These are phyloP conservation scores for Xylariaceae sp. DNA, from an alignment of 2,329 filamentous ascomycete genomes.

Conservation along the genomic window DNA sequence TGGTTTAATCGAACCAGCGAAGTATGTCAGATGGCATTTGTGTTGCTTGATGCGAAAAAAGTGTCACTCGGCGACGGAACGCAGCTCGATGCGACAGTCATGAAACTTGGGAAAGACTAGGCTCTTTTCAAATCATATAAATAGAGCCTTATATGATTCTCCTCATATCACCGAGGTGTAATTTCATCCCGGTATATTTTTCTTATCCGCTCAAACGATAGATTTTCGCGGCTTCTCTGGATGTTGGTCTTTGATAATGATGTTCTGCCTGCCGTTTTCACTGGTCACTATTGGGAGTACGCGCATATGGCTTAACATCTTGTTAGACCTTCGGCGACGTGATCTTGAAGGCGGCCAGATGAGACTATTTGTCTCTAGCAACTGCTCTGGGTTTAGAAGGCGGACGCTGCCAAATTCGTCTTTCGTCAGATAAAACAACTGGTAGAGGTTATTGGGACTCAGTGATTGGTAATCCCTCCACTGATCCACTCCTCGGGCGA, in stretches of 20 bases:
- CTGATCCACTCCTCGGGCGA: background rate
- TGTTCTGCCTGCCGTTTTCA: slow-evolving; percentile 32
- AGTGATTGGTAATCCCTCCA: background rate
- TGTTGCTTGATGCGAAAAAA: slow-evolving; percentile 39
- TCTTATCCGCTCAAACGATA: slow-evolving; percentile 35
- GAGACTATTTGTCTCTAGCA: slow-evolving; percentile 31
- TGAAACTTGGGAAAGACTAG: background rate
- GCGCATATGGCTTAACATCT: slow-evolving; percentile 32
- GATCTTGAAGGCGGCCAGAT: slow-evolving; percentile 16
- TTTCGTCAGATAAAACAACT: background rate
- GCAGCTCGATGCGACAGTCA: slow-evolving; percentile 33
- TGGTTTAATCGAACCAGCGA: slow-evolving; percentile 45
- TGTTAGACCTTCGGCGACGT: slow-evolving; percentile 13
- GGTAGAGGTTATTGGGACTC: background rate
- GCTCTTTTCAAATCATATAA: background rate
- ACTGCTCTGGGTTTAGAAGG: slow-evolving; percentile 11
- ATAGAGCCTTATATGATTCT: slow-evolving; percentile 6
- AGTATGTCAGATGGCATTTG: slow-evolving; percentile 36
- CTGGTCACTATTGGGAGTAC: slow-evolving; percentile 38
- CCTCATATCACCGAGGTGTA: slow-evolving; percentile 27
- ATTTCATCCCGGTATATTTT: slow-evolving; percentile 38
- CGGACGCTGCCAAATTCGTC: background rate
- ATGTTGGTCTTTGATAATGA: slow-evolving; percentile 18
- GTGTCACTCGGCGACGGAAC: slow-evolving; percentile 35
- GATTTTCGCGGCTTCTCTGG: slow-evolving; percentile 27